Base-by-base conservation (phyloP, 805 yeast species). In the Pichia paraexigua region DNA sequence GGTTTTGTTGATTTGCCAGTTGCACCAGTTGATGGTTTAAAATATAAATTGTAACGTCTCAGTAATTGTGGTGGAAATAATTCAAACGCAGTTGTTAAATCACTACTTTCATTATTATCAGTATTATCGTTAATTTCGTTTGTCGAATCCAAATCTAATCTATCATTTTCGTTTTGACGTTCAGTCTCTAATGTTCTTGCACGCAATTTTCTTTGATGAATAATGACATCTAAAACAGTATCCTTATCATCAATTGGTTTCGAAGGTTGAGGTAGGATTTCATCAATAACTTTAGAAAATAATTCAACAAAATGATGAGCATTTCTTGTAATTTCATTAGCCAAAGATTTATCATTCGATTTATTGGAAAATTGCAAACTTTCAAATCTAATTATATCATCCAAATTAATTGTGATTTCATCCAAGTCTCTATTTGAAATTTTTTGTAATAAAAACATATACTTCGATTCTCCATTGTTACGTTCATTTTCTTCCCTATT, bases 201-300 rank as follows among this genome's bases (percentile, higher is more conserved):
- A 63, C 96, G 78, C 64, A 88, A 78, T 61, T 78, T 81, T 66
- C 99, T 79, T 72, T 94, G 98, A 63, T 88, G 91, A 58, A 91
- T 74, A 51, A 94, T 88, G 53, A 94, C 95, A 63, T 94, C 99
- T 56, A 94, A 71, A 13, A 94, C 98, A 59, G 88, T 96, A 65
- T 89, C 97, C 58, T 82, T 81, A 64, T 85, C 87, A 44, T 82
- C 72, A 48, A 92, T 74, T 54, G 87, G 91, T 47, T 76, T 80
- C 2, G 94, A 84, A n/a, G 98, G 92, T 55, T 75, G 77, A 0
- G 99, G 99, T 79, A 92, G 78, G 52, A 88, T 66, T 46, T 80
- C 82, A 68, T 94, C 99, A 43, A 88, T 79, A 17, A 82, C 83
- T 46, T 73, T 71, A 47, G 88, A 76, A 63, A 95, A 85, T 27